Base-by-base conservation (phyloP, 305 asterid species). In the Fraxinus dipetala region DNA sequence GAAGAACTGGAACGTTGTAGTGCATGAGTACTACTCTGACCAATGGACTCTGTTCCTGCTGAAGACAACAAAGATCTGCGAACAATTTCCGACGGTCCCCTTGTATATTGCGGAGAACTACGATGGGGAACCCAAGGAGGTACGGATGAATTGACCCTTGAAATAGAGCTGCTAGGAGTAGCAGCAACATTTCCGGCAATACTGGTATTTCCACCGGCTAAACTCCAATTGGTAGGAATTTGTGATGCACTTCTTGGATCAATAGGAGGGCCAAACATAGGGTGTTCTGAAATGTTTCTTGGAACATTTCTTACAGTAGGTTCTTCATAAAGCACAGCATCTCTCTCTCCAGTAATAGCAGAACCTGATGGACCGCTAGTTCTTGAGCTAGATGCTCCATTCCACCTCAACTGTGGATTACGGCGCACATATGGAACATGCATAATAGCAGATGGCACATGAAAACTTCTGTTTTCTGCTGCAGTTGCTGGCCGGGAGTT, bases 271-370 rank as follows among this genome's bases (percentile, higher is more conserved):
- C 87, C 78, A 85, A 93, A 90, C 83, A 93, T 79, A 24, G 97
- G 97, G 86, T 90, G 94, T 80, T 95, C 97, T 4, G 92, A 89
- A 40, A 92, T 89, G 91, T 86, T 91, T 84, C 97, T 88, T 1
- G 92, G 93, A 59, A 86, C 83, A 78, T 85, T 87, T 80, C 92
- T 82, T 45, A 87, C 51, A 26, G 79, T 59, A 35, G 93, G 87
- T 75, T 78, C 88, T 75, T 85, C 96, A 79, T 78, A 84, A 76
- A 85, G 87, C 34, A 83, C 78, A 34, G 85, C 65, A 77, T 83
- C 85, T 84, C 89, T 86, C 73, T 86, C 89, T 16, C 76, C 86
- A 43, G 94, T 76, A 85, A 79, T 34, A 32, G 86, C 82, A 78
- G 83, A 81, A 80, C 87, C 74, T 3, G 89, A 80, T 20, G 91